Conservation (phyloP, 2,329 filamentous ascomycete species). For the Fusarium aywerte region DNA sequence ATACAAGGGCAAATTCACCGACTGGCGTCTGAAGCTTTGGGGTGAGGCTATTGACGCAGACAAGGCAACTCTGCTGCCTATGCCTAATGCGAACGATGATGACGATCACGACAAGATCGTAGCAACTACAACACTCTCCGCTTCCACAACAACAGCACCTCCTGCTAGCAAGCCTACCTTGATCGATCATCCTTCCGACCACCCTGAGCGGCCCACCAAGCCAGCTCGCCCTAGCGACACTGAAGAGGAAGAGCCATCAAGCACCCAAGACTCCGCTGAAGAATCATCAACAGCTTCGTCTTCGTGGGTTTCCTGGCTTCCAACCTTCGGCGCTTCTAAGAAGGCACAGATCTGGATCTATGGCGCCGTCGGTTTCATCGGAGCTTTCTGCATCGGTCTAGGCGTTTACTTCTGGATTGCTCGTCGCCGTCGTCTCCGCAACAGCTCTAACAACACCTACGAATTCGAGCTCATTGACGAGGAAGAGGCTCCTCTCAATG, state of each 20-base stretch:
- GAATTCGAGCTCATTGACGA: constrained; percentile 94
- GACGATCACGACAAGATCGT: constrained; percentile 76
- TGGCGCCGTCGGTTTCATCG: constrained; percentile 84
- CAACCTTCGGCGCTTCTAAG: constrained; percentile 88
- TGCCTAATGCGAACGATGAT: constrained; percentile 86
- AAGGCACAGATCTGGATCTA: constrained; percentile 94
- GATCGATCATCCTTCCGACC: constrained; percentile 66
- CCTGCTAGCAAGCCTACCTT: constrained; percentile 57
- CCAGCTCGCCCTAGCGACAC: constrained; percentile 52
- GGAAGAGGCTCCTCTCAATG: constrained; percentile 71
- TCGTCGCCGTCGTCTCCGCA: constrained; percentile 78
- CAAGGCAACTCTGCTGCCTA: constrained; percentile 78
- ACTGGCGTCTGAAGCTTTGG: constrained; percentile 96
- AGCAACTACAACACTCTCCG: constrained; percentile 64
- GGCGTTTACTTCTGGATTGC: constrained; percentile 85
- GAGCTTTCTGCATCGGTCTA: constrained; percentile 82
- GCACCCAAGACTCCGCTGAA: constrained; percentile 48
- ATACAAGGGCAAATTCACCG: constrained; percentile 79
- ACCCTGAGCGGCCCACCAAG: constrained; percentile 72
- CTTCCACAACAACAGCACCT: constrained; percentile 70
- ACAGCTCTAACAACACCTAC: constrained; percentile 82
- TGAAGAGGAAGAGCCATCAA: constrained; percentile 46
- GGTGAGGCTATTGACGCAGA: constrained; percentile 83
- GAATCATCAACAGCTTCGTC: constrained; percentile 65
- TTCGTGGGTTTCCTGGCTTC: constrained; percentile 86